Evolutionary conservation across 1,284 basidiomycete genomes (phyloP).

Genomic region (Xerocomus cyaneibrunnescens): DNA sequence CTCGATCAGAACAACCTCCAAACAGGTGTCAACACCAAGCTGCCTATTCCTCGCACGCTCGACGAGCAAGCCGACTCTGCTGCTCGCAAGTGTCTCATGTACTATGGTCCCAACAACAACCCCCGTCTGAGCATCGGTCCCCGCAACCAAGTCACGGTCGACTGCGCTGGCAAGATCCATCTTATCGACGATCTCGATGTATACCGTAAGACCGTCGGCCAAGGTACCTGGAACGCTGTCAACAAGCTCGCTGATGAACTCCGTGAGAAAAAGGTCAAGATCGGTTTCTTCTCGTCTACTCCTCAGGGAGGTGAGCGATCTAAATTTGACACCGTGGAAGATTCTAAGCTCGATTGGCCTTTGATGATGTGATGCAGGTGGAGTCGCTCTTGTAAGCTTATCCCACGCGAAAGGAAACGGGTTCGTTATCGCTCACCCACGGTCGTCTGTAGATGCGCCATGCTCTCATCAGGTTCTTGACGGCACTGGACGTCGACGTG

Average conservation of each 20-base stretch:
- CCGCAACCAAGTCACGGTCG: constrained; percentile 78
- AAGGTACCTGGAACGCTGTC: constrained; percentile 75
- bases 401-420: constrained; percentile 4
- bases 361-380: constrained; percentile 50
- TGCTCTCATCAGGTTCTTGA: constrained; percentile 80
- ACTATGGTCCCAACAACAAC: constrained; percentile 77
- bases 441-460: constrained; percentile 71
- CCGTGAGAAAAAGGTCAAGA: constrained; percentile 78
- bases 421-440: constrained; percentile 21
- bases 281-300: constrained; percentile 88
- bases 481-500: constrained; percentile 73
- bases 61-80: constrained; percentile 84
- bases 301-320: constrained; percentile 73
- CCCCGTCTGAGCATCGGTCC: constrained; percentile 76
- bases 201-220: constrained; percentile 63
- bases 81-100: constrained; percentile 77
- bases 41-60: constrained; percentile 72
- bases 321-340: constrained; percentile 8
- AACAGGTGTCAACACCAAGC: constrained; percentile 49
- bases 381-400: constrained; percentile 75
- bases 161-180: constrained; percentile 77
- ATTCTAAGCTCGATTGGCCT: constrained; percentile 25
- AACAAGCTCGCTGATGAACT: constrained; percentile 78
- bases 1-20: constrained; percentile 41
- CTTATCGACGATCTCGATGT: constrained; percentile 74